phyloP scores from a whole-genome alignment of 176 grass and related monocot genomes.

The Neostapfia colusana region DNA sequence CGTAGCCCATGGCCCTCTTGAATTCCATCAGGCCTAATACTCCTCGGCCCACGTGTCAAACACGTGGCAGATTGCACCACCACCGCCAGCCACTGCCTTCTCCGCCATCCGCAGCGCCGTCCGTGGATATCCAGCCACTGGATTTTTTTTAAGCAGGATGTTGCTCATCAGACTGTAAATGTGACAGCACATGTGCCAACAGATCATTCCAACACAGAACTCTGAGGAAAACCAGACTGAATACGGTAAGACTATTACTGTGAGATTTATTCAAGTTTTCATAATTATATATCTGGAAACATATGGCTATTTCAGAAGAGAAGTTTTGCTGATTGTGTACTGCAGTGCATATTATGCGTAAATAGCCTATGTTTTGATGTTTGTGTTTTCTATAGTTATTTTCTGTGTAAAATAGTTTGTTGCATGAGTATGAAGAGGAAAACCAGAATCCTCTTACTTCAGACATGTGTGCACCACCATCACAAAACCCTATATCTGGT shows the following conservation, averaged over 20 bases:
- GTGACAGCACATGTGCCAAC: conserved; percentile 64
- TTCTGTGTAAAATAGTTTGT: not conserved
- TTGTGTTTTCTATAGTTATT: not conserved
- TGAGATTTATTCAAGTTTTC: not conserved
- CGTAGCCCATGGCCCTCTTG: too few relatives aligned
- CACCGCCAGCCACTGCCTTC: not conserved
- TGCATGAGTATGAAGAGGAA: not conserved
- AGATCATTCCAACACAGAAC: conserved; percentile 89
- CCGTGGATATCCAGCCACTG: too few relatives aligned
- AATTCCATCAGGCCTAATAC: too few relatives aligned
- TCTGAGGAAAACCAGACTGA: conserved; percentile 74
- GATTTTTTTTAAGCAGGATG: too few relatives aligned
- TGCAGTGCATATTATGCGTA: not conserved
- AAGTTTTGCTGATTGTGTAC: not conserved
- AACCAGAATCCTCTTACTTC: not conserved
- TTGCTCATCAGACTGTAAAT: conserved; percentile 92
- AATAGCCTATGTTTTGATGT: not conserved
- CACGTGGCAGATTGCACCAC: not conserved
- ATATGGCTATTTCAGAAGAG: not conserved
- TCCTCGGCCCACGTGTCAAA: too few relatives aligned
- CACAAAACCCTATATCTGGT: not conserved
- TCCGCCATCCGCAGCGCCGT: too few relatives aligned
- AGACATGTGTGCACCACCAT: not conserved
- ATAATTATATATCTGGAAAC: conserved; percentile 9
- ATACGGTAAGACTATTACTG: conserved; percentile 50